Conservation (phyloP, 495 filamentous ascomycete genomes). For the Emericellopsis terricola region DNA sequence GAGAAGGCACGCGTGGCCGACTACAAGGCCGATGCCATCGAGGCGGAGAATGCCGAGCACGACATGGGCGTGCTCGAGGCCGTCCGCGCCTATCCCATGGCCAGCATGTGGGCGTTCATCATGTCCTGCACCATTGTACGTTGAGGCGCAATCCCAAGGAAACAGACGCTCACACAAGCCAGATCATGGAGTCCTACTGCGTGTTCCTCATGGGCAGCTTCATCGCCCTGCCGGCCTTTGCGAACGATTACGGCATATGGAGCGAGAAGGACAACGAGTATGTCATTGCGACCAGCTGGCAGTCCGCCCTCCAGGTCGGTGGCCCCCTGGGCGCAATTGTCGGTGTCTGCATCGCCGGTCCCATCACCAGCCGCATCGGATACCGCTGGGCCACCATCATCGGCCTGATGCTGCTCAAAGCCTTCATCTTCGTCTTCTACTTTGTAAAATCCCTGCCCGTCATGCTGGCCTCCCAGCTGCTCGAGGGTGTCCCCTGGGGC, state of each 20-base stretch:
- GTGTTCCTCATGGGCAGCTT: constrained; percentile 27
- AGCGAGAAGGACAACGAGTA: constrained; percentile 8
- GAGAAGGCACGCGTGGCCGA: constrained; percentile 23
- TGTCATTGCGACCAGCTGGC: constrained; percentile 22
- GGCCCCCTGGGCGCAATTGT: constrained; percentile 26
- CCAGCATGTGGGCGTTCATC: constrained; percentile 31
- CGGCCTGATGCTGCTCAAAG: constrained; percentile 24
- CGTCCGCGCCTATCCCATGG: constrained; percentile 27
- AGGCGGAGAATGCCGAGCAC: constrained; percentile 26
- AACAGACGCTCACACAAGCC: constrained; percentile 4
- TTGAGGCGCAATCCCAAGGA: too few relatives aligned
- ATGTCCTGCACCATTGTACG: constrained; percentile 35
- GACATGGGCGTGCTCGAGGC: constrained; percentile 29
- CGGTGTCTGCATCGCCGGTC: constrained; percentile 25
- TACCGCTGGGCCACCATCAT: constrained; percentile 26
- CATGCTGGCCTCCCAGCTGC: constrained; percentile 24
- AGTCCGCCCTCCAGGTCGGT: constrained; percentile 24
- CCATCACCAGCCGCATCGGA: constrained; percentile 26
- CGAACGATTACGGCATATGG: constrained; percentile 11
- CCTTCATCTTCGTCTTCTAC: constrained; percentile 27
- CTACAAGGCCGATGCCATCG: constrained; percentile 26
- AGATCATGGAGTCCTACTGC: constrained; percentile 30
- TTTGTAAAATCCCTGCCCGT: constrained; percentile 23
- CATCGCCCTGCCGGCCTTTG: constrained; percentile 20
- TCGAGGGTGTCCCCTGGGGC: constrained; percentile 32